phyloP scores from a whole-genome alignment of 1,139 yeast genomes.

The Meyerozyma elateridarum region DNA sequence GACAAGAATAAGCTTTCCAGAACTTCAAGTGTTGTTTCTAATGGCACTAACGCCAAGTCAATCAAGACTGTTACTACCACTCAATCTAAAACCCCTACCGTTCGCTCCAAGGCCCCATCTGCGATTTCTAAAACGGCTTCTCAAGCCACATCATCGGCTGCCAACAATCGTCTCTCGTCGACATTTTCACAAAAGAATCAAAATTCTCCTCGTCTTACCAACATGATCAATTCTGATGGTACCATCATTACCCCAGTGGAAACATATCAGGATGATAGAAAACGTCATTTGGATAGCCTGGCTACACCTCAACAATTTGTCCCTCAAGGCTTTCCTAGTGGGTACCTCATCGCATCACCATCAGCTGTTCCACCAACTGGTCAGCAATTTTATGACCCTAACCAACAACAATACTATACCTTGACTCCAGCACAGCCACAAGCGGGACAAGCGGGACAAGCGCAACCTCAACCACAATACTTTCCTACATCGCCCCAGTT shows the following conservation, averaged over 20 bases:
- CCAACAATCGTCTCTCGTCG: conserved; percentile 31
- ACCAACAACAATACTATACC: conserved; percentile 43
- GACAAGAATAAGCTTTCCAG: conserved; percentile 18
- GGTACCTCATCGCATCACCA: conserved; percentile 12
- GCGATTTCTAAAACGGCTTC: conserved; percentile 8
- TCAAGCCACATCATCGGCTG: conserved; percentile 20
- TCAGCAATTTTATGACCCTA: conserved; percentile 44
- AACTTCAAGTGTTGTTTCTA: conserved; percentile 26
- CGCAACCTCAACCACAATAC: conserved; percentile 33
- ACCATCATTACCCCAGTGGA: conserved; percentile 44
- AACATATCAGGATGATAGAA: conserved; percentile 13
- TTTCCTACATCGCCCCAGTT: conserved; percentile 36
- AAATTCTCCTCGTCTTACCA: conserved; percentile 36
- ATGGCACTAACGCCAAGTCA: conserved; percentile 20
- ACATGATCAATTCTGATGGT: conserved; percentile 46
- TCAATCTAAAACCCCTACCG: conserved; percentile 10
- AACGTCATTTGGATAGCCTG: conserved; percentile 1
- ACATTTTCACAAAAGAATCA: conserved; percentile 33
- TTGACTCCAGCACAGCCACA: conserved; percentile 29
- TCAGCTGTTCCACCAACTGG: conserved; percentile 9
- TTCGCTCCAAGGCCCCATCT: conserved; percentile 7
- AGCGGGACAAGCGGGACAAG: conserved; percentile 12
- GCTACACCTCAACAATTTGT: conserved; percentile 9
- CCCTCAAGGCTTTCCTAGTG: conserved; percentile 4
- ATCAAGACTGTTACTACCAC: conserved; percentile 21